Base-by-base conservation (phyloP, 495 filamentous ascomycete genomes). In the Neurospora cerealis region DNA sequence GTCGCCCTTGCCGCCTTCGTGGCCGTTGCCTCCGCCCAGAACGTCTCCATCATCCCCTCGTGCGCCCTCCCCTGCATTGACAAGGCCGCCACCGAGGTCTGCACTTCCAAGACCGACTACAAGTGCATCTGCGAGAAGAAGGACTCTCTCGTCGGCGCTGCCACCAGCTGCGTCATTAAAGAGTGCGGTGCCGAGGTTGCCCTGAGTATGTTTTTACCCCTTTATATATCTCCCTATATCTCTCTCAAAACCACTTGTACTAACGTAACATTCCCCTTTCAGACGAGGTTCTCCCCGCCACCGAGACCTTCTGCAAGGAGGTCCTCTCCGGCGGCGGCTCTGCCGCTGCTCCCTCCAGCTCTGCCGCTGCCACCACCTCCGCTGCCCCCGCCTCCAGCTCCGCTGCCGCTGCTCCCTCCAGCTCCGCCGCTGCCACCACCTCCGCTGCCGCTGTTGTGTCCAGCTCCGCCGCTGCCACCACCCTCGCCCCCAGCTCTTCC, bases 81-180 rank as follows among this genome's bases (percentile, higher is more conserved):
- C 69, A 39, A 73, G 5, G 77, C 81, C 60, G 78, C 84, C 70
- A 72, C 48, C 41, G 46, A 75, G 48, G 73, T 79, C 71, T 83
- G 83, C 39, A 78, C 74, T 44, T 86, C 85, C 78, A 73, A 41
- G 28, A 37, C 44, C 71, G 85, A 87, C 80, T 81, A 80, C 75
- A 60, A 75, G 48, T 87, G 86, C 79, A 80, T 84, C 74, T 87
- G 86, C 80, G 70, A 69, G 41, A 78, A 84, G 74, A 75, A 79
- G 48, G 75, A 79, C 39, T 54, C 74, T 38, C 73, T 86, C 54
- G 77, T 78, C 28, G 10, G 70, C 8, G 75, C 71, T 15, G 84
- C 83, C 54, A 83, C 82, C 21, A 24, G 62, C 60, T 85, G 84
- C 74, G 83, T 87, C 13, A 54, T 85, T 38, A 21, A 60, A 5